Percentiles rank a stretch among this genome's conserved stretches.
phyloP scores from a whole-genome alignment of 1,284 basidiomycete genomes.

The Flammula alnicola region DNA sequence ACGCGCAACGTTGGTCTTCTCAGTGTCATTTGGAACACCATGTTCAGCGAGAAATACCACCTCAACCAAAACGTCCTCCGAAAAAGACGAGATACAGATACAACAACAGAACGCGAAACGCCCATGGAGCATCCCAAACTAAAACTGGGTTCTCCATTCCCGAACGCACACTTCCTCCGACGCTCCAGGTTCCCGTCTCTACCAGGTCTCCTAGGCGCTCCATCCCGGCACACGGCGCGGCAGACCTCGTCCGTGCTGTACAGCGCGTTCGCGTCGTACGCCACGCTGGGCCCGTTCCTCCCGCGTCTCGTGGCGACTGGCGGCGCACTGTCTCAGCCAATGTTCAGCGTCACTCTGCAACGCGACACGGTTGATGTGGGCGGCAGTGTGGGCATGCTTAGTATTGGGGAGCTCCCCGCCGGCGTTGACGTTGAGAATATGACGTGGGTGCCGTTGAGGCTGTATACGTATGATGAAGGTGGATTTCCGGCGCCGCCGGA shows the following conservation, averaged over 20 bases:
- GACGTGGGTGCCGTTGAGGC: conserved; percentile 56
- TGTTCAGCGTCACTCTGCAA: conserved; percentile 51
- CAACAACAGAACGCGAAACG: conserved; percentile 1
- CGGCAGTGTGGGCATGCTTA: conserved; percentile 53
- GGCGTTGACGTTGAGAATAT: conserved; percentile 44
- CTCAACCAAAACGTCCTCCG: not conserved
- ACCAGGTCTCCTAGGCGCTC: conserved; percentile 7
- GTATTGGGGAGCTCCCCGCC: conserved; percentile 54
- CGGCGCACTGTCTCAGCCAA: conserved; percentile 37
- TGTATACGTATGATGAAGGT: conserved; percentile 45
- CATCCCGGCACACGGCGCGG: conserved; percentile 10
- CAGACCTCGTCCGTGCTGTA: conserved; percentile 19
- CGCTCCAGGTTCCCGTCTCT: conserved; percentile 22
- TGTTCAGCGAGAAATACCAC: conserved; percentile 24
- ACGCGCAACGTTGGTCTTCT: not conserved
- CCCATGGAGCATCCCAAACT: conserved; percentile 13
- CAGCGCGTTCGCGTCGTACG: conserved; percentile 31
- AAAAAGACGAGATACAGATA: conserved; percentile 6
- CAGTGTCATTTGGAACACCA: conserved; percentile 45
- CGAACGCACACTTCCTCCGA: conserved; percentile 16
- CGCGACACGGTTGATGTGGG: conserved; percentile 55
- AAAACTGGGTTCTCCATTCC: conserved; percentile 24
- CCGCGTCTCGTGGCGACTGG: conserved; percentile 43
- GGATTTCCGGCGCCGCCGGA: conserved; percentile 48
- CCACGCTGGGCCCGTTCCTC: conserved; percentile 40